A percentile compares a stretch with the other conserved stretches of the same genome.
Conservation (phyloP, 192 early-diverging fungal species). For the Coemansia pectinata region DNA sequence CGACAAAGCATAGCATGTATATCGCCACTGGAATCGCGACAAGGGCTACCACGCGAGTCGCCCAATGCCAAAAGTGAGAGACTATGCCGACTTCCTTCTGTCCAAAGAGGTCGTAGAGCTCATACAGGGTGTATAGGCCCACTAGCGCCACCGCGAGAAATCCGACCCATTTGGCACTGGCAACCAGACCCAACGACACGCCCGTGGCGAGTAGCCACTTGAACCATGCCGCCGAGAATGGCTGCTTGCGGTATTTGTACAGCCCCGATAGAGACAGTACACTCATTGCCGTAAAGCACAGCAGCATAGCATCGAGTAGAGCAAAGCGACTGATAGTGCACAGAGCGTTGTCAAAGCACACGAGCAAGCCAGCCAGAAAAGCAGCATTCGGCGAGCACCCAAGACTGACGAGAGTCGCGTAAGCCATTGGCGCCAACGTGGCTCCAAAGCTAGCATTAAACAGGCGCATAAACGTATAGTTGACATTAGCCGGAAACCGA, state of each 20-base stretch:
- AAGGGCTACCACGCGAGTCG: constrained; percentile 74
- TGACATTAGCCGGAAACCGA: constrained; percentile 74
- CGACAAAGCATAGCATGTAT: constrained; percentile 78
- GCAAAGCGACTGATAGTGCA: constrained; percentile 86
- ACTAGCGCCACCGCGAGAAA: constrained; percentile 88
- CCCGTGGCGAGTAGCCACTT: constrained; percentile 86
- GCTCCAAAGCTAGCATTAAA: constrained; percentile 90
- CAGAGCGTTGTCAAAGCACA: constrained; percentile 69
- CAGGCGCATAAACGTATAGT: constrained; percentile 86
- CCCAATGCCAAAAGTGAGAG: constrained; percentile 79
- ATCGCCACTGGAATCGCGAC: constrained; percentile 80
- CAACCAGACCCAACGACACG: constrained; percentile 78
- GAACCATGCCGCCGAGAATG: constrained; percentile 90
- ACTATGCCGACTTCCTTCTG: constrained; percentile 63
- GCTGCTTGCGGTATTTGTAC: constrained; percentile 69
- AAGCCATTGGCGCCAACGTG: constrained; percentile 84
- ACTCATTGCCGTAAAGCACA: constrained; percentile 79
- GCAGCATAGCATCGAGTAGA: constrained; percentile 91
- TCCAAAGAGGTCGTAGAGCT: constrained; percentile 88
- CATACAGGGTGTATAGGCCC: constrained; percentile 89
- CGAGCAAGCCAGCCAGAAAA: constrained; percentile 76
- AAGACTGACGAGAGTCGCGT: constrained; percentile 79
- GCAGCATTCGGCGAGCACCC: constrained; percentile 66
- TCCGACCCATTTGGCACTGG: constrained; percentile 98
- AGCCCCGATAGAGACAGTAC: constrained; percentile 72